Conservation (phyloP, 1,139 yeast species). For the Hyphopichia buzzinii region DNA sequence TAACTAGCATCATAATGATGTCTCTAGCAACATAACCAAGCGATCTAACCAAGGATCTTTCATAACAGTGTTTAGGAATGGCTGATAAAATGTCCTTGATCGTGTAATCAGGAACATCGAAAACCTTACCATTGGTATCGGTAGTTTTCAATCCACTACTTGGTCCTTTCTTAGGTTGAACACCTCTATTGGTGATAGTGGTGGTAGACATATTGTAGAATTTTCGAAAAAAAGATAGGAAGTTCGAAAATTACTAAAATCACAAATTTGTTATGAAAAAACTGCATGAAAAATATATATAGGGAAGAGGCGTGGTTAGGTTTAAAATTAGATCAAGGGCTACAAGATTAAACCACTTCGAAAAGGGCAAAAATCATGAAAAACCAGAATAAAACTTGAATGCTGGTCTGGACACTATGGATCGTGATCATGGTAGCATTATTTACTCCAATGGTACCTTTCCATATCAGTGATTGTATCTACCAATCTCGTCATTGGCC, state of each 20-base stretch:
- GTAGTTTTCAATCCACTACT: constrained; percentile 38
- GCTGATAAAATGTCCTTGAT: constrained; percentile 71
- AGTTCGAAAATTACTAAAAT: too few species aligned
- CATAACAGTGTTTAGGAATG: constrained; percentile 75
- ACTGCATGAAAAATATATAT: too few species aligned
- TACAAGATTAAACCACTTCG: too few species aligned
- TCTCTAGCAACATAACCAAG: constrained; percentile 67
- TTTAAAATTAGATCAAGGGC: too few species aligned
- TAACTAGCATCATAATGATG: constrained; percentile 46
- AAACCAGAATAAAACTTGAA: too few species aligned
- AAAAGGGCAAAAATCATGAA: too few species aligned
- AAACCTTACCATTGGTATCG: constrained; percentile 63
- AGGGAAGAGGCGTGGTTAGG: too few species aligned
- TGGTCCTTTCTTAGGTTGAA: constrained; percentile 7
- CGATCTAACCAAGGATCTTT: constrained; percentile 58
- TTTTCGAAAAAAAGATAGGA: not conserved
- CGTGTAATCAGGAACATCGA: constrained; percentile 70
- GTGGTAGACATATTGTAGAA: constrained; percentile 20
- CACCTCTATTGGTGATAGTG: constrained; percentile 5
- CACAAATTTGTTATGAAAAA: too few species aligned
- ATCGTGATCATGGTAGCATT: too few species aligned
- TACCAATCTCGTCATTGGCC: not conserved
- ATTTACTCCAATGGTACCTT: too few species aligned
- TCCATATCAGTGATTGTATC: not conserved
- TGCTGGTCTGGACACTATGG: too few species aligned